These are phyloP conservation scores for Scenedesmus sp. DNA, from an alignment of 163 green algal species.

Conservation along the genomic window DNA sequence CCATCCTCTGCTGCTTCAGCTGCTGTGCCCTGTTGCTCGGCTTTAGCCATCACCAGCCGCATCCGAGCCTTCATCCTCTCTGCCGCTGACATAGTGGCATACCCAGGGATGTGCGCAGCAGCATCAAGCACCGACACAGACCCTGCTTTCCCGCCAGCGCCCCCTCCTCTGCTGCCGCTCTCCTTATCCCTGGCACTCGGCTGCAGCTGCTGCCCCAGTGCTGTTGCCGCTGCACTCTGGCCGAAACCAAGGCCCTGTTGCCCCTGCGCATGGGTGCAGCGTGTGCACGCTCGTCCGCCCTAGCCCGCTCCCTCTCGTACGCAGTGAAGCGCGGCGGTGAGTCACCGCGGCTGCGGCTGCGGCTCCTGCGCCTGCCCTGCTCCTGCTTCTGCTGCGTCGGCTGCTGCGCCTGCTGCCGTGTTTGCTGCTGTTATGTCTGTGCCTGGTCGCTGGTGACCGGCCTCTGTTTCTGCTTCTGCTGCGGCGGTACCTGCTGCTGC, in stretches of 20 bases:
- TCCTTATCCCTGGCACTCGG: not conserved
- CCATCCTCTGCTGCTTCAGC: not conserved
- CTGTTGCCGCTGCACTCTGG: not conserved
- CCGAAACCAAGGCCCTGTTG: slow-evolving; percentile 43
- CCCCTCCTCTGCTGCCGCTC: not conserved
- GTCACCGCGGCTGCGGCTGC: not conserved
- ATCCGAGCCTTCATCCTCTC: slow-evolving; percentile 45
- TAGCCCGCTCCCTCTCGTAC: not conserved
- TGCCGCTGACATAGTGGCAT: slow-evolving; percentile 22
- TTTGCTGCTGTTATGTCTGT: not conserved
- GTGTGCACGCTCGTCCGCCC: slow-evolving; percentile 1
- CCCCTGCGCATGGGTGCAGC: slow-evolving; percentile 17
- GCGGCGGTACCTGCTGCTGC: not conserved
- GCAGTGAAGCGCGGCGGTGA: not conserved
- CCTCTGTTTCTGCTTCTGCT: slow-evolving; percentile 11
- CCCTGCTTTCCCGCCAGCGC: not conserved
- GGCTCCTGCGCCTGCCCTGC: not conserved
- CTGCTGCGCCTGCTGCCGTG: not conserved
- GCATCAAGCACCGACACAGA: slow-evolving; percentile 16
- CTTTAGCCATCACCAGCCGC: slow-evolving; percentile 16
- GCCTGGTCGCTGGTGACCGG: not conserved
- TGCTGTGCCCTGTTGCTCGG: slow-evolving; percentile 21
- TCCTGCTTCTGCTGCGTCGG: slow-evolving; percentile 2
- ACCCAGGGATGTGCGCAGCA: slow-evolving; percentile 22
- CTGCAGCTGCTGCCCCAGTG: not conserved